Evolutionary conservation across 2,329 filamentous ascomycete species (phyloP), one percentile per base, ranked within the genome.

Genomic region (Clathrospora elynae): DNA sequence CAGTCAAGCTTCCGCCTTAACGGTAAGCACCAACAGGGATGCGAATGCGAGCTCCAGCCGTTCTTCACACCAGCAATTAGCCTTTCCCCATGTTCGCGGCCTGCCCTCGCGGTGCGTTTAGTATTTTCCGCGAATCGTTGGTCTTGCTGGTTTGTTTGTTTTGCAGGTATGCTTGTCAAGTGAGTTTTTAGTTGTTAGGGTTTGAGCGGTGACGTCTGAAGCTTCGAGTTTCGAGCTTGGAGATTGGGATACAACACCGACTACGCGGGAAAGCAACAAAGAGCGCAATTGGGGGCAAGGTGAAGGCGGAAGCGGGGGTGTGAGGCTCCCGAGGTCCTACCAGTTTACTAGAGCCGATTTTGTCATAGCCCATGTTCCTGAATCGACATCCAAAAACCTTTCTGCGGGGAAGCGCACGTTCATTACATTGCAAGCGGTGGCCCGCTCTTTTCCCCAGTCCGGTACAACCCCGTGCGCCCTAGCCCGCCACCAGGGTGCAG

Each of bases 351-450:
- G 19, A 22, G 20, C 23, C 30, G 23, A 48, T 50, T 48, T 48
- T 51, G 50, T 58, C 50, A 55, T 59, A 46, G 42, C 53, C 45
- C 46, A 50, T 54, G 55, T 62, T 48, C 61, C 61, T 63, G 51
- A 29, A 56, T 58, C 55, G 46, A 38, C 53, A 47, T 41, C 47
- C n/a, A 34, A 35, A 16, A 33, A 29, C 35, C 47, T 46, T 48
- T 42, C 51, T 64, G 59, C 61, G 59, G 62, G 60, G 53, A 58
- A 45, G 45, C 48, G 51, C 47, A 47, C 46, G 45, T 49, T 46
- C 35, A 37, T 37, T 45, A 31, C 40, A 11, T 22, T 30, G 14
- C n/a, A 34, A 52, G 49, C 38, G 43, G 50, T 48, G 42, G 49
- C 51, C 51, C 49, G 49, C 45, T 19, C 26, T 29, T 37, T 28